Base-by-base conservation (phyloP, 169 alveolate genomes). In the Besnoitia besnoiti region DNA sequence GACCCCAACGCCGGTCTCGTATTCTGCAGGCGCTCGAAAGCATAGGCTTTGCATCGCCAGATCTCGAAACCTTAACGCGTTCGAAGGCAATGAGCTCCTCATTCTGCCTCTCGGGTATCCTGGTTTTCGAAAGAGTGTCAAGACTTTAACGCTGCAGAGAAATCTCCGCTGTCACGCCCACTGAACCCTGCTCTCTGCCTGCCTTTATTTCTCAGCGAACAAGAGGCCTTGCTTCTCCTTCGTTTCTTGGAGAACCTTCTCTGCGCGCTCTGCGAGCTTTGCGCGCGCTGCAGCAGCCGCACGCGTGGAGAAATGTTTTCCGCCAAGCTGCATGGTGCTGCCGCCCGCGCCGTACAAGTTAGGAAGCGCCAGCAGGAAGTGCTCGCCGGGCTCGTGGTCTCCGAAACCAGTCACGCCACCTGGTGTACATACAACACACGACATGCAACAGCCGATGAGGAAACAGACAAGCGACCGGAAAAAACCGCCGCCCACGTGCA, bases 371-470 rank as follows among this genome's bases (percentile, higher is more conserved):
- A 87, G 61, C 21, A 87, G 76, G 55, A 87, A 87, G 85, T 87
- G 91, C 84, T 33, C 76, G 49, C 91, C 91, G 1, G 85, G 85
- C 49, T 87, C 91, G 0, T 33, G 14, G 85, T 87, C 91, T 14
- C 91, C 91, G 47, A 87, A 61, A 14, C 91, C 91, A 39, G 91
- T 87, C 49, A 67, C 75, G n/a, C 91, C 91, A 35, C 91, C 91
- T 87, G 91, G 10, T n/a, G 67, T 55, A 0, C 30, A 55, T 1
- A 55, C 67, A 55, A 16, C 67, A n/a, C 67, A 55, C 5, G 30
- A 55, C 59, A 49, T 49, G 59, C 59, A 61, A 8, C 5, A 5
- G 33, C 37, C 37, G 49, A 7, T 16, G 50, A 40, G n/a, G 27
- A 27, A 40, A 76, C 12, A 19, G 50, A 37, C 5, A 1, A 12